phyloP scores from a whole-genome alignment of 2,329 filamentous ascomycete genomes.

The Parastagonospora nodorum region DNA sequence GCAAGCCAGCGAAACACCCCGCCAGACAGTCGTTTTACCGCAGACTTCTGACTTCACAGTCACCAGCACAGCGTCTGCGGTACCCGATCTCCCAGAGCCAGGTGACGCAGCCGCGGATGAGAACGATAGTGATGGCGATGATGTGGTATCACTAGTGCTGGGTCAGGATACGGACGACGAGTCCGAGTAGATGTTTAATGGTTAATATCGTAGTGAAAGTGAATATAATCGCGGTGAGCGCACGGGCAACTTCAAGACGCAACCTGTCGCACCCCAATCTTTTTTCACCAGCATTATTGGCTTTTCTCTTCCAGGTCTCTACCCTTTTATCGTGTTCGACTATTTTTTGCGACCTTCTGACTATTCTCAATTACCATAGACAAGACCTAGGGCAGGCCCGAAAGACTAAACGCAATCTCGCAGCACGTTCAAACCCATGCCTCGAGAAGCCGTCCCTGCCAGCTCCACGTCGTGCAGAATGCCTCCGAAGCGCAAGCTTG shows the following conservation, averaged over 20 bases:
- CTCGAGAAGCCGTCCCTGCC: no score
- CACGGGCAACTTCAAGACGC: not conserved
- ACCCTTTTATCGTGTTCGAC: no score
- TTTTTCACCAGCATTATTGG: not conserved
- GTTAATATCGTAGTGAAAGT: constrained; percentile 3
- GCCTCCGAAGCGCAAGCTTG: no score
- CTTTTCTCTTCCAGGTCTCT: no score
- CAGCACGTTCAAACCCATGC: no score
- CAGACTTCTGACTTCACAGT: constrained; percentile 22
- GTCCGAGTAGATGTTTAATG: constrained; percentile 22
- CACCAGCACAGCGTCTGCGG: constrained; percentile 18
- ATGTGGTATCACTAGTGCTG: constrained; percentile 39
- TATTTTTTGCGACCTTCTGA: no score
- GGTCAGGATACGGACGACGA: constrained; percentile 45
- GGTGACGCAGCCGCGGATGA: constrained; percentile 14
- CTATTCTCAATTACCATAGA: no score
- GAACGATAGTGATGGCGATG: constrained; percentile 35
- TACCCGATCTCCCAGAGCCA: constrained; percentile 21
- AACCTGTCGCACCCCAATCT: not conserved
- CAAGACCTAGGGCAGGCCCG: no score
- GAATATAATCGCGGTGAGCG: constrained; percentile 5
- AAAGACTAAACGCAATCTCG: no score
- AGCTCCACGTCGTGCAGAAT: no score
- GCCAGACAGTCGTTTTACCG: constrained; percentile 1
- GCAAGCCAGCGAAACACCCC: not conserved